Base-by-base conservation (phyloP, 805 yeast species). In the Metschnikowia hibisci region DNA sequence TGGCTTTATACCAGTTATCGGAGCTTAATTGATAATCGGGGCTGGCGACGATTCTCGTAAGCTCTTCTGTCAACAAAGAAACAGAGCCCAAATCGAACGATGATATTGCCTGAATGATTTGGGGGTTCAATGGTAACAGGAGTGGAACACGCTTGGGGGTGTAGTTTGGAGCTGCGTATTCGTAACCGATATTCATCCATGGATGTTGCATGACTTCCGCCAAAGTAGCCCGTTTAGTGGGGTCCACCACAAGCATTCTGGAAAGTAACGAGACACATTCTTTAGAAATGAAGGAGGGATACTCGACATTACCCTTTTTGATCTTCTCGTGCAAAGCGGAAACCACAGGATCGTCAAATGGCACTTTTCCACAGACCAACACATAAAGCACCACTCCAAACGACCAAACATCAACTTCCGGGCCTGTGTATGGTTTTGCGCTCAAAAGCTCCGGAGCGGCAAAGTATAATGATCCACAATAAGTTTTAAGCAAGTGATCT, bases 351-450 rank as follows among this genome's bases (percentile, higher is more conserved):
- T 93, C 98, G 63, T 93, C 99, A 62, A 93, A 93, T 7, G 99
- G 99, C 11, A 93, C 98, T 62, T 88, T 90, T 43, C 99, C 99
- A 62, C 97, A 90, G 2, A 93, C 96, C 47, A 93, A 72, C 6
- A 93, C 99, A 59, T 88, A 93, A 39, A 93, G 67, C 0, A 93
- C 98, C 26, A 93, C 96, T 51, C 99, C 99, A 71, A 90, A 91
- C 2, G 96, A 87, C 99, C 99, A 93, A 14, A 93, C 83, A 63
- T 93, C 99, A 37, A 93, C 96, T 62, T 93, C 99, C 1, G 99
- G 99, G 0, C 99, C 99, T 29, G 78, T 73, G 57, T 93, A 93
- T 1, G 96, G 97, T 52, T 81, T 81, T 1, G 98, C 99, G 46
- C 87, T 85, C 42, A 93, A 71, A 53, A 93, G 73, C 63, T 93